Percentiles rank a stretch among this genome's conserved stretches.
Conservation (phyloP, 2,329 filamentous ascomycete species). For the Trichoderma oligosporum region DNA sequence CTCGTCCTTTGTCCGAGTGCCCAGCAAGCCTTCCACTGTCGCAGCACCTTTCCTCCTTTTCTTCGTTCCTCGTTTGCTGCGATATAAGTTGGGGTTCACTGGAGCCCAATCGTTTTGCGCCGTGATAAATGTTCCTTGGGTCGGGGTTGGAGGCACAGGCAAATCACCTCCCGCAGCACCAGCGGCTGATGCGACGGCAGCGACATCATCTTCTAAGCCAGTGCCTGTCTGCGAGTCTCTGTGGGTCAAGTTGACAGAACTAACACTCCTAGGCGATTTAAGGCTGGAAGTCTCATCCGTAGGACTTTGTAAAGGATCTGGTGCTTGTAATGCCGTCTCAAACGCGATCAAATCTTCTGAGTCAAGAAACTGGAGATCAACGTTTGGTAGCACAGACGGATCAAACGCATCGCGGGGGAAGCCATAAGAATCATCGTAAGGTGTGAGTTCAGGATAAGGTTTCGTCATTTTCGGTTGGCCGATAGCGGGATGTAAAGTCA, state of each 20-base stretch:
- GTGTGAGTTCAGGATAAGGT: constrained; percentile 12
- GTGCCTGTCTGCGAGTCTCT: constrained; percentile 35
- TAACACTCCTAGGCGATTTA: constrained; percentile 40
- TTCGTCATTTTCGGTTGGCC: constrained; percentile 4
- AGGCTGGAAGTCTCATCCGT: constrained; percentile 47
- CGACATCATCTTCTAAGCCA: constrained; percentile 33
- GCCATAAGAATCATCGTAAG: constrained; percentile 42
- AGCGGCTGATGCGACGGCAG: constrained; percentile 37
- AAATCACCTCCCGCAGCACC: constrained; percentile 39
- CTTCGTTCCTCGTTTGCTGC: constrained; percentile 37
- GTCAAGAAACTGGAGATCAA: constrained; percentile 70
- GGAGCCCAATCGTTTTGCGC: constrained; percentile 96
- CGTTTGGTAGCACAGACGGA: constrained; percentile 68
- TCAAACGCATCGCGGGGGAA: constrained; percentile 65
- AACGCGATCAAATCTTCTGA: constrained; percentile 73
- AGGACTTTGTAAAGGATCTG: constrained; percentile 66
- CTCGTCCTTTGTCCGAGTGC: constrained; percentile 74
- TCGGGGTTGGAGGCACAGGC: constrained; percentile 25
- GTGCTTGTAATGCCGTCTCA: constrained; percentile 74
- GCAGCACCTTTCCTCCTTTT: constrained; percentile 39
- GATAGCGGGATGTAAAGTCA: neutral
- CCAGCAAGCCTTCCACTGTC: constrained; percentile 40
- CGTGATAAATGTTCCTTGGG: constrained; percentile 63
- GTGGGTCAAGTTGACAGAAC: constrained; percentile 43
- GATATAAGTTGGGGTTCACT: constrained; percentile 65